A percentile compares a stretch with the other conserved stretches of the same genome.
Conservation (phyloP, 805 yeast genomes). For the Zygotorulaspora florentina region DNA sequence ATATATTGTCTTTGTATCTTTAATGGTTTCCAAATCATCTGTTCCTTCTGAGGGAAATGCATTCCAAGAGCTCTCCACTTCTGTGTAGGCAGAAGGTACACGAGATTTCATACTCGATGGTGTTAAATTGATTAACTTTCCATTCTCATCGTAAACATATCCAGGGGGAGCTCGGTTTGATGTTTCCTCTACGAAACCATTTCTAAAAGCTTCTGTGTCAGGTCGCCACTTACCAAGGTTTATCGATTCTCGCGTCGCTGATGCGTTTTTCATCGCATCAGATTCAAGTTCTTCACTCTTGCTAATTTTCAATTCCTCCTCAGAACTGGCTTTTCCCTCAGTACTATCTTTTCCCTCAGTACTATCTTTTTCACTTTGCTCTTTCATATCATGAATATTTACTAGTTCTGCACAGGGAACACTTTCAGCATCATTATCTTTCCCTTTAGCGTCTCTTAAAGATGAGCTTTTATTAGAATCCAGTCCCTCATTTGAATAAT, state of each 20-base stretch:
- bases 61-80: conserved; percentile 35
- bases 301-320: neutral
- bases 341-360: conserved; percentile 9
- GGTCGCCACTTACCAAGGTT: conserved; percentile 47
- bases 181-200: conserved; percentile 41
- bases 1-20: conserved; percentile 34
- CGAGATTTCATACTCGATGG: conserved; percentile 32
- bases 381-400: neutral
- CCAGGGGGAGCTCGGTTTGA: conserved; percentile 37
- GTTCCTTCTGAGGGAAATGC: conserved; percentile 33
- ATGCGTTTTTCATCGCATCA: conserved; percentile 2
- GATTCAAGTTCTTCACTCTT: conserved; percentile 1
- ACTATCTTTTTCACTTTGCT: conserved; percentile 1
- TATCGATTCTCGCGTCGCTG: conserved; percentile 14
- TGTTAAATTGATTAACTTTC: conserved; percentile 30
- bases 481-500: neutral
- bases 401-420: too few species aligned
- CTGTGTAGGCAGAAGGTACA: conserved; percentile 31
- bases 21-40: conserved; percentile 32
- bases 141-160: conserved; percentile 33
- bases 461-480: too few species aligned
- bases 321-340: conserved; percentile 3
- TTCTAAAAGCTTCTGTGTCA: conserved; percentile 40
- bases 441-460: too few species aligned
- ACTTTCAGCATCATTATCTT: too few species aligned